Conservation (phyloP, 2,329 filamentous ascomycete genomes). For the Penicillium sp. region DNA sequence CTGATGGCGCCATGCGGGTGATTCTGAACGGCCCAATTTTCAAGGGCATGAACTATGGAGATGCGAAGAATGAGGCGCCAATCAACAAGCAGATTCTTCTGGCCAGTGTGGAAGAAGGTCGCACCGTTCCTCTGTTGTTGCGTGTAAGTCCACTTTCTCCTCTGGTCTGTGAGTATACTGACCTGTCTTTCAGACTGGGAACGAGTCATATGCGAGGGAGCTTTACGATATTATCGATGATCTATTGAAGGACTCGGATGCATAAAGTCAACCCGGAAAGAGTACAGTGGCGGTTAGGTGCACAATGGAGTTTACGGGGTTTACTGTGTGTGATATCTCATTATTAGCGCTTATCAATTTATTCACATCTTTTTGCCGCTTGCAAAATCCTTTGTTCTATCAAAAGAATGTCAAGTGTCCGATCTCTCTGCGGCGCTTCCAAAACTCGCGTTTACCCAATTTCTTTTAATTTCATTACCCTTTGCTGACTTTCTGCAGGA, state of each 20-base stretch:
- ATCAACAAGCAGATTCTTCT: constrained; percentile 70
- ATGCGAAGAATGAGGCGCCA: constrained; percentile 61
- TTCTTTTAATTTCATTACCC: too few relatives aligned
- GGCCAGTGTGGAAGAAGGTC: constrained; percentile 55
- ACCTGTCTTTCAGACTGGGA: constrained; percentile 35
- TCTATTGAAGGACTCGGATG: constrained; percentile 18
- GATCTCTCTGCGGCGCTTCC: too few relatives aligned
- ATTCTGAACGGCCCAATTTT: constrained; percentile 82
- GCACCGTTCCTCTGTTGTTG: constrained; percentile 54
- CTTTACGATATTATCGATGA: constrained; percentile 47
- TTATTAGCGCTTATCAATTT: neutral
- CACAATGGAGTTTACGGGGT: neutral
- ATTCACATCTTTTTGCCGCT: neutral
- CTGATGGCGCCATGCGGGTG: constrained; percentile 83
- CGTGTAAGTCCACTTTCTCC: constrained; percentile 47
- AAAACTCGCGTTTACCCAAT: too few relatives aligned
- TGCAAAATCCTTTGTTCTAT: too few relatives aligned
- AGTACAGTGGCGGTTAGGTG: neutral
- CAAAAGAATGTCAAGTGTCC: too few relatives aligned
- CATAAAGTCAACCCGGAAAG: neutral
- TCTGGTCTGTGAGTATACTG: neutral
- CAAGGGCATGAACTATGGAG: constrained; percentile 75
- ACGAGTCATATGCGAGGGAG: constrained; percentile 47
- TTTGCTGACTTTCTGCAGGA: too few relatives aligned
- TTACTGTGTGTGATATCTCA: neutral